These are phyloP conservation scores for Neopestalotiopsis rosae DNA, from an alignment of 2,329 filamentous ascomycete species.

Conservation along the genomic window DNA sequence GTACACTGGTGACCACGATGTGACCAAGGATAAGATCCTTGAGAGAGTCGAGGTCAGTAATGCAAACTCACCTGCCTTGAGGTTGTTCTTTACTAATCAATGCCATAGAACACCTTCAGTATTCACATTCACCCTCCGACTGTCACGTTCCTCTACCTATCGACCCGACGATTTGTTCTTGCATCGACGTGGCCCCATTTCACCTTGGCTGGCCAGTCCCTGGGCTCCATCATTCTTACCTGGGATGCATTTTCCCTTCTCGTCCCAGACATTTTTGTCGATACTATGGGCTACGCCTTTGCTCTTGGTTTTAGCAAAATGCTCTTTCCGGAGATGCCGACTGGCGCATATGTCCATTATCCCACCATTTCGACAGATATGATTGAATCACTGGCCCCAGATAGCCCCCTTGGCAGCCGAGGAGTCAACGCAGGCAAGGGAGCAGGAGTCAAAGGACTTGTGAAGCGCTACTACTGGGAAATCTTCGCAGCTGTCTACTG, in stretches of 20 bases:
- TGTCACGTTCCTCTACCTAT: conserved; percentile 88
- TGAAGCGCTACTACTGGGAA: conserved; percentile 86
- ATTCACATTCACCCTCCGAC: conserved; percentile 85
- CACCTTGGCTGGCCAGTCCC: conserved; percentile 90
- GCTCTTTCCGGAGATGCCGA: conserved; percentile 81
- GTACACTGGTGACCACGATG: conserved; percentile 94
- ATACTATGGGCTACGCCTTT: conserved; percentile 99
- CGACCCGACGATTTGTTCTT: conserved; percentile 84
- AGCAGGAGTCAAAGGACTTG: conserved; percentile 69
- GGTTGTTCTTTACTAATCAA: conserved; percentile 20
- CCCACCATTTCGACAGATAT: conserved; percentile 98
- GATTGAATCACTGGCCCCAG: conserved; percentile 80
- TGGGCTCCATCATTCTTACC: conserved; percentile 85
- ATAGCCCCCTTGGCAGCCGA: conserved; percentile 60
- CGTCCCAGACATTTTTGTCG: conserved; percentile 91
- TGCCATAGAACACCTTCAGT: conserved; percentile 78
- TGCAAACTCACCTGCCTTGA: not conserved
- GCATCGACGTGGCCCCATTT: conserved; percentile 89
- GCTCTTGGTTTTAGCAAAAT: conserved; percentile 81
- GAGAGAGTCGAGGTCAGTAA: conserved; percentile 71
- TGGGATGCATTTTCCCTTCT: conserved; percentile 94
- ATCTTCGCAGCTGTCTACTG: conserved; percentile 84
- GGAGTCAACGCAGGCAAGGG: conserved; percentile 87
- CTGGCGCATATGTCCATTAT: conserved; percentile 95
- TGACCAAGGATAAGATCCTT: conserved; percentile 80